Conservation (phyloP, 2,329 filamentous ascomycete genomes). For the Trichoderma sp. region DNA sequence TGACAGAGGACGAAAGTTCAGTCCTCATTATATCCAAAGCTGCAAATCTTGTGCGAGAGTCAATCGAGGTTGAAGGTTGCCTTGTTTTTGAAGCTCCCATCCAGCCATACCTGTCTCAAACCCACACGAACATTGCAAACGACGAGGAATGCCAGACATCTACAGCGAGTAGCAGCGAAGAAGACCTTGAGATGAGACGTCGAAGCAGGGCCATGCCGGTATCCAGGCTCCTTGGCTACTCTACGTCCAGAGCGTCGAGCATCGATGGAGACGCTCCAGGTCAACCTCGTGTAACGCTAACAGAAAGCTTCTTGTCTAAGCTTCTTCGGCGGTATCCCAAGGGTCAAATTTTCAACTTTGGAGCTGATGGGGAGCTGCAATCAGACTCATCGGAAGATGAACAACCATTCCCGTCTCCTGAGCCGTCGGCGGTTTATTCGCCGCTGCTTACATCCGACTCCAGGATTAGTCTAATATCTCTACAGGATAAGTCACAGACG, state of each 20-base stretch:
- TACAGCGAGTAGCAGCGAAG: slow-evolving; percentile 34
- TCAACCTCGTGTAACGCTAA: slow-evolving; percentile 35
- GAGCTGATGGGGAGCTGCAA: slow-evolving; percentile 43
- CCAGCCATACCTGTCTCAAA: slow-evolving; percentile 30
- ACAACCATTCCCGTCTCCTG: background rate
- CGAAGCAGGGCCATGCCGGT: slow-evolving; percentile 18
- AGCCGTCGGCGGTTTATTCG: background rate
- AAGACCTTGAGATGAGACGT: slow-evolving; percentile 13
- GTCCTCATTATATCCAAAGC: slow-evolving; percentile 47
- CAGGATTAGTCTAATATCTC: background rate
- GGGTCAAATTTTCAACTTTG: slow-evolving; percentile 53
- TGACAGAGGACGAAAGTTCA: slow-evolving; percentile 20
- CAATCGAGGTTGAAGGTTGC: slow-evolving; percentile 47
- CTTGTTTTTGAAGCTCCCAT: slow-evolving; percentile 43
- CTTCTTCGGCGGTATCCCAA: slow-evolving; percentile 51
- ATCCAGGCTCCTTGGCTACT: slow-evolving; percentile 47
- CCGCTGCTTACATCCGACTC: background rate
- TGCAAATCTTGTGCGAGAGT: slow-evolving; percentile 48
- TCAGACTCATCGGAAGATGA: slow-evolving; percentile 39
- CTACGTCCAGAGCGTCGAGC: slow-evolving; percentile 41
- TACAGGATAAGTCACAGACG: background rate
- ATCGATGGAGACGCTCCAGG: slow-evolving; percentile 37
- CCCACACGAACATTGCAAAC: background rate
- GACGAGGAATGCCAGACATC: slow-evolving; percentile 32
- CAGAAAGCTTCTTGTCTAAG: slow-evolving; percentile 46